Conservation (phyloP, 2,329 filamentous ascomycete species). For the Cercospora canescens region DNA sequence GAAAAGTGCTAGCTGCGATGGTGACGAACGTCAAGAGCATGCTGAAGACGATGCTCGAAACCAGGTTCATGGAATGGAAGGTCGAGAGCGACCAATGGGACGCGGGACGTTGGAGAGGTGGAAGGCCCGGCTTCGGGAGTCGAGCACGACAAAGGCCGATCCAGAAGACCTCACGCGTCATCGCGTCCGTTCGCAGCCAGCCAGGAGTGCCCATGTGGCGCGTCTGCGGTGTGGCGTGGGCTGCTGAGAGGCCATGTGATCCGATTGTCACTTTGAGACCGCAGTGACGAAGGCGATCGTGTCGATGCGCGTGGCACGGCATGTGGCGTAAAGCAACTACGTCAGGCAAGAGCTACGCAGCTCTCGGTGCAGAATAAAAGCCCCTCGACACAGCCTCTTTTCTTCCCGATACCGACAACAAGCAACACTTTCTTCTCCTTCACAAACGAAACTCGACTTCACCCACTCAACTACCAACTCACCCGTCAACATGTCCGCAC, state of each 20-base stretch:
- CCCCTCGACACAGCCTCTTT: background rate
- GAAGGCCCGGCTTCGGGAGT: background rate
- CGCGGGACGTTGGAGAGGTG: background rate
- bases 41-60: background rate
- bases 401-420: background rate
- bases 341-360: background rate
- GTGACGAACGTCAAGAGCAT: background rate
- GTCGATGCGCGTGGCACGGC: background rate
- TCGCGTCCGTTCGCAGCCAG: background rate
- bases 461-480: slow-evolving; percentile 4
- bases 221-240: background rate
- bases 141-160: background rate
- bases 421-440: background rate
- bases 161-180: background rate
- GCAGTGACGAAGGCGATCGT: background rate
- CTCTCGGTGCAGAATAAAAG: background rate
- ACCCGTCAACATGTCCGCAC: slow-evolving; percentile 43
- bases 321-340: background rate
- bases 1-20: background rate
- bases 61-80: background rate
- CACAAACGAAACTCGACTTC: slow-evolving; percentile 4
- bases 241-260: background rate
- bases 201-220: background rate
- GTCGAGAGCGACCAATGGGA: background rate
- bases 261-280: background rate